phyloP scores from a whole-genome alignment of 306 rosid species.

The Trifolium pratense region DNA sequence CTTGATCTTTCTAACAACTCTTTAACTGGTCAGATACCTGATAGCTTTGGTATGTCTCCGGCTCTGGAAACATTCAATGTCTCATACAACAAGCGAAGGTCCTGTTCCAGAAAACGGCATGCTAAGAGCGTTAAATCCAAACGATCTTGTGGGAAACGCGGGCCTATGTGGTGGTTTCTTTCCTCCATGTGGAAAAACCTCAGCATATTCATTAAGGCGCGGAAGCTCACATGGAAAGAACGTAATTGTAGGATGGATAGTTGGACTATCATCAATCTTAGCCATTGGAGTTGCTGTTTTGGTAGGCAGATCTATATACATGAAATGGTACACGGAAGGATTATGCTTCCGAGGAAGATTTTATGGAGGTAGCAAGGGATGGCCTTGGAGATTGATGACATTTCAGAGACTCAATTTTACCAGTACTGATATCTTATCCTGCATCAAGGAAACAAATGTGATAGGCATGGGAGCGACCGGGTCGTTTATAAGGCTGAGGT shows the following conservation, averaged over 20 bases:
- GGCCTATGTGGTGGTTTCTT: constrained; percentile 83
- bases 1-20: constrained; percentile 94
- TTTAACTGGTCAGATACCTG: constrained; percentile 78
- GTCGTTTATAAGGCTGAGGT: constrained; percentile 83
- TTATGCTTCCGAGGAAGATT: constrained; percentile 61
- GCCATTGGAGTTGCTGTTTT: constrained; percentile 57
- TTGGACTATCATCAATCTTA: constrained; percentile 70
- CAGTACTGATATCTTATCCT: constrained; percentile 72
- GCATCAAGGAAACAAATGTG: constrained; percentile 83
- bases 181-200: constrained; percentile 63
- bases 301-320: constrained; percentile 62
- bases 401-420: constrained; percentile 90
- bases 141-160: constrained; percentile 72
- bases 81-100: constrained; percentile 83
- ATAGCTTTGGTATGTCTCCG: constrained; percentile 79
- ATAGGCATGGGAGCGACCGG: constrained; percentile 85
- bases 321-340: constrained; percentile 77
- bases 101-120: constrained; percentile 81
- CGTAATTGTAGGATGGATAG: constrained; percentile 61
- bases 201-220: constrained; percentile 47
- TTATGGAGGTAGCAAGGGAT: constrained; percentile 70
- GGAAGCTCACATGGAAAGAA: constrained; percentile 54
- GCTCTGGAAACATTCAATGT: constrained; percentile 83
- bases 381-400: constrained; percentile 97
- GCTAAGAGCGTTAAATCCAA: constrained; percentile 75